Base-by-base conservation (phyloP, 768 basidiomycete species). In the Daedaleopsis nitida region DNA sequence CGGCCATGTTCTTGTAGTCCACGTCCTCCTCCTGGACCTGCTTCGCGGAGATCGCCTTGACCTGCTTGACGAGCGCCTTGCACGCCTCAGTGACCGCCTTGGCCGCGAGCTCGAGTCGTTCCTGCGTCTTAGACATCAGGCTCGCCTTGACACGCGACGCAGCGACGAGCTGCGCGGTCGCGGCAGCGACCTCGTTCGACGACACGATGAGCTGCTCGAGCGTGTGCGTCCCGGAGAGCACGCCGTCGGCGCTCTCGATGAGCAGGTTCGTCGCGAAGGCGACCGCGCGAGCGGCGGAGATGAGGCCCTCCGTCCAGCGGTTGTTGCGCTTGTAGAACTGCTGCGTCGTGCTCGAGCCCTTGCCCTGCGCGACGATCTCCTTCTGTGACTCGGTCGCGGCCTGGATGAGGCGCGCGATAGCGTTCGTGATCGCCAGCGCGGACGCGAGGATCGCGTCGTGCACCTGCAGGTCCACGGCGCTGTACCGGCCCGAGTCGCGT, bases 321-420 rank as follows among this genome's bases (percentile, higher is more conserved):
- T 98, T 98, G 86, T 99, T 98, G 62, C 93, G 89, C 80, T 99
- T 99, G 84, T 98, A 99, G 83, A 99, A 99, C 69, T 98, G 96
- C 74, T 96, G 94, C 19, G 81, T 86, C 23, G 95, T 85, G 74
- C 88, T 94, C 19, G 95, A 92, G 9, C 97, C 97, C 73, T 86
- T 92, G 59, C 97, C 97, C 76, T 97, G 89, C 3, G 89, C 88
- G 57, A 98, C 97, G 57, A 99, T 99, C 78, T 99, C 97, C 73
- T 98, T 87, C 75, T 99, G 97, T 53, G 96, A 98, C 39, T 96
- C 96, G 1, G 97, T 97, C 21, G 97, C 97, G 10, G 97, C 96
- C 72, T 91, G 85, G 72, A 99, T 98, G 60, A 99, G 86, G 37
- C 95, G 87, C 17, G 86, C 91, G 70, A 99, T 99, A 32, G 96